These are phyloP conservation scores for Salix exigua DNA, from an alignment of 345 rosid genomes.

Conservation along the genomic window DNA sequence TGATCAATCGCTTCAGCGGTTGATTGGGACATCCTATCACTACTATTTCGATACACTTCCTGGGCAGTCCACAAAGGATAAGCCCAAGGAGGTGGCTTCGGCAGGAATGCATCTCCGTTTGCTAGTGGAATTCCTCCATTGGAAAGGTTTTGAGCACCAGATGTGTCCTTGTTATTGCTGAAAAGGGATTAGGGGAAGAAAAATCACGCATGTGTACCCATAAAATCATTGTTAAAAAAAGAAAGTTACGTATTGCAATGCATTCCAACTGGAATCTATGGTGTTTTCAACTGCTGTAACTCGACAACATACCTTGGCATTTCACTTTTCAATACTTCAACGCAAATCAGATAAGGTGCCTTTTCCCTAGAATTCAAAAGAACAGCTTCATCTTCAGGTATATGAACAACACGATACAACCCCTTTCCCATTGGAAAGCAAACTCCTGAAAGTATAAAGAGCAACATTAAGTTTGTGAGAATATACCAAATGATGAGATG, in stretches of 20 bases:
- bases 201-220: conserved; percentile 16
- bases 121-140: conserved; percentile 98
- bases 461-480: neutral
- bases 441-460: conserved; percentile 51
- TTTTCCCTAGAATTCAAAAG: conserved; percentile 98
- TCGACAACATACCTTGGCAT: conserved; percentile 51
- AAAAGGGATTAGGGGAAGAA: conserved; percentile 16
- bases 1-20: conserved; percentile 98
- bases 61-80: conserved; percentile 97
- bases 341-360: conserved; percentile 91
- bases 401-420: conserved; percentile 85
- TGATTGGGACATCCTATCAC: conserved; percentile 90
- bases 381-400: conserved; percentile 97
- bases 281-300: neutral
- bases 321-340: conserved; percentile 88
- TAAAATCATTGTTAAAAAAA: neutral
- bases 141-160: conserved; percentile 79
- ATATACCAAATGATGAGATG: neutral
- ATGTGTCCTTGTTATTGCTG: conserved; percentile 66
- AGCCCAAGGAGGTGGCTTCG: conserved; percentile 99
- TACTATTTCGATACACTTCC: conserved; percentile 92
- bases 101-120: conserved; percentile 92
- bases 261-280: neutral
- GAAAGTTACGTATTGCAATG: neutral
- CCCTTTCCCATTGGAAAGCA: conserved; percentile 99